phyloP scores from a whole-genome alignment of 2,329 filamentous ascomycete species.

The Phaeosphaeria sp. region DNA sequence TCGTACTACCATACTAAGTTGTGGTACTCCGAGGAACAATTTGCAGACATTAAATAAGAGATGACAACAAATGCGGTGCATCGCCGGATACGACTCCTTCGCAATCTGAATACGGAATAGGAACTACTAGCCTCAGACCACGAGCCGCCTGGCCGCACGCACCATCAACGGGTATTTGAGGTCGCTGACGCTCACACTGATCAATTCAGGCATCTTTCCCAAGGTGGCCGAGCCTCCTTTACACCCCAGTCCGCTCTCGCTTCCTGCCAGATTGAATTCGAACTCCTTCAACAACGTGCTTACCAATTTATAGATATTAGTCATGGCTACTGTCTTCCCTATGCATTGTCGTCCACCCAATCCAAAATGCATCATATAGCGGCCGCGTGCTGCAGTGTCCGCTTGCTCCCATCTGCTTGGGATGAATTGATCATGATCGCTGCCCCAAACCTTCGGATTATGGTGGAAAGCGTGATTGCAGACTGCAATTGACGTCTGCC shows the following conservation, averaged over 20 bases:
- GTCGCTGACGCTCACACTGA: not conserved
- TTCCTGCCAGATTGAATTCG: not conserved
- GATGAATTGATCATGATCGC: not conserved
- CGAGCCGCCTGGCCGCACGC: not conserved
- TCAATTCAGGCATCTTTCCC: not conserved
- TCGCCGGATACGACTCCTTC: no score
- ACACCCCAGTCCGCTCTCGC: not conserved
- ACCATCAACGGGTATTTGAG: not conserved
- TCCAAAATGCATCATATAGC: slow-evolving; percentile 1
- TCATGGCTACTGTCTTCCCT: not conserved
- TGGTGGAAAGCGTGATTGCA: slow-evolving; percentile 1
- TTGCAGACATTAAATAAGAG: no score
- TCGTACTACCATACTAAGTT: no score
- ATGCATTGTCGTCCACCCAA: not conserved
- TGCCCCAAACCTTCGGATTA: not conserved
- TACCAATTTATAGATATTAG: not conserved
- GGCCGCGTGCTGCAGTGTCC: not conserved
- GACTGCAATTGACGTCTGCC: not conserved
- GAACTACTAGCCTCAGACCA: not conserved
- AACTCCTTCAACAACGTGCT: not conserved
- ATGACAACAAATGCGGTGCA: no score
- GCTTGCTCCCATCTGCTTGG: not conserved
- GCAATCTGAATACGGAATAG: no score
- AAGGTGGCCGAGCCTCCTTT: no score
- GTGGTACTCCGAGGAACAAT: no score